phyloP scores from a whole-genome alignment of 345 rosid species.

The Eucalyptus curtisii region DNA sequence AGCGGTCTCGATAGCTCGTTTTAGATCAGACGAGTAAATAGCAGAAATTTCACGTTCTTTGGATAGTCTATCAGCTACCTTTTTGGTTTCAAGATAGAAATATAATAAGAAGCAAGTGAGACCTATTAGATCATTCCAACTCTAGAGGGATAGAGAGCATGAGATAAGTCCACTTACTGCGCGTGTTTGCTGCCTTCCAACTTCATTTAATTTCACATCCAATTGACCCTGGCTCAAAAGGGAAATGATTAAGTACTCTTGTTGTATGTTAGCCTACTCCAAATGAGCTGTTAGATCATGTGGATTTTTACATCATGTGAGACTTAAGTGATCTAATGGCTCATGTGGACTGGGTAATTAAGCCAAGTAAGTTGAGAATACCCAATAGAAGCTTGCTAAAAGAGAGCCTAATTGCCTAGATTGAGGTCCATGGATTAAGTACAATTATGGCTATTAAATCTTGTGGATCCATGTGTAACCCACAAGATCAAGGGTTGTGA shows the following conservation, averaged over 20 bases:
- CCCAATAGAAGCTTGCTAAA: no score
- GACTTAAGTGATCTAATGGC: not conserved
- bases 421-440: no score
- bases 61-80: not conserved
- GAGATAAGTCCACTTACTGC: not conserved
- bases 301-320: not conserved
- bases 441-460: no score
- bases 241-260: not conserved
- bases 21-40: not conserved
- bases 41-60: not conserved
- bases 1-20: not conserved
- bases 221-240: not conserved
- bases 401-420: not conserved
- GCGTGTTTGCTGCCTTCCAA: slow-evolving; percentile 1
- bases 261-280: not conserved
- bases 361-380: no score
- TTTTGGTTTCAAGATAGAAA: not conserved
- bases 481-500: not conserved
- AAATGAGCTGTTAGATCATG: not conserved
- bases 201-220: slow-evolving; percentile 4
- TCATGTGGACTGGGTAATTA: not conserved
- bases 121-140: not conserved
- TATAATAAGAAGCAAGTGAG: not conserved
- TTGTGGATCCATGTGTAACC: not conserved
- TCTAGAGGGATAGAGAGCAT: not conserved